Evolutionary conservation across 2,329 filamentous ascomycete species (phyloP).

Genomic region (Stromatinia cepivora): DNA sequence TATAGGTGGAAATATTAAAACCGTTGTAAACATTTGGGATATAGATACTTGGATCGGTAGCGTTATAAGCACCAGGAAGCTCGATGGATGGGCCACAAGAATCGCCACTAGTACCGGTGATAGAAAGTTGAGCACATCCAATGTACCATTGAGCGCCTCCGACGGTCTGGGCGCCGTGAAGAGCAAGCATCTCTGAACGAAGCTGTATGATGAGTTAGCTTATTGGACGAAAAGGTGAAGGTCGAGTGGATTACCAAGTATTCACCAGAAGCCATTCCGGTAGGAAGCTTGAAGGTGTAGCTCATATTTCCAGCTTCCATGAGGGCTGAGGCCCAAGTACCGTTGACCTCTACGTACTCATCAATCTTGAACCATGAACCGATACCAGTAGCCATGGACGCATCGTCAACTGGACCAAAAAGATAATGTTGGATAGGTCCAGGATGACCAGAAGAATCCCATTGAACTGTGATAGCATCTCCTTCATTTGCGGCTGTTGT

Average conservation of each 20-base stretch:
- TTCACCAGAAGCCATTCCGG: conserved; percentile 31
- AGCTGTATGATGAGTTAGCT: conserved; percentile 23
- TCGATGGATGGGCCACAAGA: conserved; percentile 31
- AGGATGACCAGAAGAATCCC: conserved; percentile 44
- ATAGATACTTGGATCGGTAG: conserved; percentile 32
- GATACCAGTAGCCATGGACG: conserved; percentile 36
- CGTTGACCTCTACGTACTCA: conserved; percentile 36
- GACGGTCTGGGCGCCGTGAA: conserved; percentile 32
- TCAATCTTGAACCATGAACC: conserved; percentile 42
- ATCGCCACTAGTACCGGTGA: conserved; percentile 29
- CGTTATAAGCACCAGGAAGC: conserved; percentile 33
- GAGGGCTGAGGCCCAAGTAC: conserved; percentile 39
- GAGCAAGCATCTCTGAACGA: conserved; percentile 35
- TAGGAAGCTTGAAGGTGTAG: conserved; percentile 33
- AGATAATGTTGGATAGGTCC: conserved; percentile 47
- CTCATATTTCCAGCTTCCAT: conserved; percentile 37
- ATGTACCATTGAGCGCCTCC: conserved; percentile 36
- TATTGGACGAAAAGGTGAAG: too few relatives aligned
- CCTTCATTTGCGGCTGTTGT: conserved; percentile 41
- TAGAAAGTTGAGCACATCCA: conserved; percentile 34
- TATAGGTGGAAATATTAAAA: conserved; percentile 32
- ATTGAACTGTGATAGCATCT: conserved; percentile 44
- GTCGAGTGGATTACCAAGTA: conserved; percentile 27
- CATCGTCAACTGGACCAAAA: conserved; percentile 38
- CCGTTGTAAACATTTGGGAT: conserved; percentile 34